Percentiles rank a stretch among this genome's conserved stretches.
Conservation (phyloP, 2,329 filamentous ascomycete species). For the Dendrostoma leiphaemia region DNA sequence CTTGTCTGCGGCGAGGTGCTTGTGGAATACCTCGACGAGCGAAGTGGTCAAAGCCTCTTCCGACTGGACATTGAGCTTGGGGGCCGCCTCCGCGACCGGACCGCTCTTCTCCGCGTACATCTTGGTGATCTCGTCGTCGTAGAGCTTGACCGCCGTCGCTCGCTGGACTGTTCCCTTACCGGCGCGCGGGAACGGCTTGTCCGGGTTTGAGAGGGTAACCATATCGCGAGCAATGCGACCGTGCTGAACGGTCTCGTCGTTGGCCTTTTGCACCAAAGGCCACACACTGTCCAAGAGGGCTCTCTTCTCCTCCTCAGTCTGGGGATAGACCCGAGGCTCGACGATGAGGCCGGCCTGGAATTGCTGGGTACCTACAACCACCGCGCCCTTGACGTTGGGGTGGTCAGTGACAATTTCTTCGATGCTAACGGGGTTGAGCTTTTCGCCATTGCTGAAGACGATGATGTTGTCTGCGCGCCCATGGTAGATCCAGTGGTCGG, state of each 20-base stretch:
- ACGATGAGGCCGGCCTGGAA: slow-evolving; percentile 13
- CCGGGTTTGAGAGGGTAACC: slow-evolving; percentile 35
- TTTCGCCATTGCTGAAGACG: slow-evolving; percentile 30
- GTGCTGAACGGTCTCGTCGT: slow-evolving; percentile 34
- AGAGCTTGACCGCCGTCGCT: slow-evolving; percentile 35
- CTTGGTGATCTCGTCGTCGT: slow-evolving; percentile 40
- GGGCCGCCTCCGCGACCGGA: slow-evolving; percentile 7
- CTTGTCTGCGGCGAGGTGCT: slow-evolving; percentile 15
- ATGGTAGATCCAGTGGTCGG: slow-evolving; percentile 21
- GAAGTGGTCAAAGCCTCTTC: slow-evolving; percentile 24
- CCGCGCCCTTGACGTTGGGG: not conserved
- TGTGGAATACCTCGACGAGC: slow-evolving; percentile 23
- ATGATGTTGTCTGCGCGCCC: slow-evolving; percentile 31
- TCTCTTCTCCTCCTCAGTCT: not conserved
- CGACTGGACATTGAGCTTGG: slow-evolving; percentile 22
- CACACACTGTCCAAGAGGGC: slow-evolving; percentile 7
- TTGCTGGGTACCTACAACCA: slow-evolving; percentile 5
- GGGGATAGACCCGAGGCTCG: not conserved
- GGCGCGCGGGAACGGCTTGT: slow-evolving; percentile 42
- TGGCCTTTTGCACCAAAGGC: slow-evolving; percentile 12
- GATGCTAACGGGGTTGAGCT: slow-evolving; percentile 29
- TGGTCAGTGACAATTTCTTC: slow-evolving; percentile 19
- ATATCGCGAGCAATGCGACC: slow-evolving; percentile 42
- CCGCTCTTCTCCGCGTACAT: slow-evolving; percentile 34
- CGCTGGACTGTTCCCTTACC: slow-evolving; percentile 47